Base-by-base conservation (phyloP, 2,329 filamentous ascomycete species). In the Colletotrichum nymphaeae region DNA sequence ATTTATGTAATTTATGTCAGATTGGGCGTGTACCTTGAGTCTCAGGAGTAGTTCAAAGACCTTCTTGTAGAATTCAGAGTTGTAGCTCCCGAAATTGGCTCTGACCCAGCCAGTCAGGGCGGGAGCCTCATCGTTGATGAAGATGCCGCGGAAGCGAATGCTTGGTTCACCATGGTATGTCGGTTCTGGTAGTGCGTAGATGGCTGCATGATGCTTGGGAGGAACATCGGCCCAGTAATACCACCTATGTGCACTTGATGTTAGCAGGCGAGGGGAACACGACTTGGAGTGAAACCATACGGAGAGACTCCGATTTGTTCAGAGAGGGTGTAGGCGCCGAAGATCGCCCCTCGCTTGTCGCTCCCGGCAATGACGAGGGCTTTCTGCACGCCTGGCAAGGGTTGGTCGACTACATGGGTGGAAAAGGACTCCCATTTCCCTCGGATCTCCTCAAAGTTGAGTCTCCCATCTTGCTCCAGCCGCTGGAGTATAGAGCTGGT, bases 21-120 rank as follows among this genome's bases (percentile, higher is more conserved):
- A 37, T 32, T 14, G 2, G 8, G 16, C 19, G 28, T 42, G 24
- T 32, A 67, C 76, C 77, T 86, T 88, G 24, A 91, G 84, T 16
- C 91, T 84, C 4, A 92, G 83, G 1, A 92, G 81, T 5, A 93
- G 84, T 77, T 93, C 91, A 74, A 93, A 93, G 0, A 93, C 87
- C 19, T 87, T 86, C 14, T 82, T 82, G 78, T 93, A 93, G 74
- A 93, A 91, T 3, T 88, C 85, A 0, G 86, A 83, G 69, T 88
- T 87, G 32, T 84, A 91, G 24, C 87, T 88, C 11, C 83, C 83
- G 37, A 83, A 84, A 19, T 83, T 84, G n/a, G 84, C 83, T 46
- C 88, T 85, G 1, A 89, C 86, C 88, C 89, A 92, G 1, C 88
- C 69, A 79, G 90, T 84, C 63, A 93, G 80, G 0, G 88, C 88